phyloP scores from a whole-genome alignment of 768 basidiomycete genomes.

The Serendipita vermifera region DNA sequence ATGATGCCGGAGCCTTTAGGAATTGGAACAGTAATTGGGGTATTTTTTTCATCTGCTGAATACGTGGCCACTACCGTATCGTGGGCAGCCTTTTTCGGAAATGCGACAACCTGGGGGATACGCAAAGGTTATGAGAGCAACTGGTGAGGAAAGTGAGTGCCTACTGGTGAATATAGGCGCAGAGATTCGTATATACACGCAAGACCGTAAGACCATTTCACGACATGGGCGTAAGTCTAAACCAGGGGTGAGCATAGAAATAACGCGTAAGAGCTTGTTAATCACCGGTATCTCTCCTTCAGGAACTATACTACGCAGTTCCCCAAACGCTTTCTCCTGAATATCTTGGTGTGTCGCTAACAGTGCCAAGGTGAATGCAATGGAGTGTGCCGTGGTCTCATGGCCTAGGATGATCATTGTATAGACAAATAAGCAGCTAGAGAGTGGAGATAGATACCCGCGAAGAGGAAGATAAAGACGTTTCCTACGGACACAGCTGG shows the following conservation, averaged over 20 bases:
- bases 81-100: neutral
- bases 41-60: neutral
- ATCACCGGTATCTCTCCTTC: neutral
- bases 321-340: conserved; percentile 15
- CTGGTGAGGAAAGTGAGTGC: neutral
- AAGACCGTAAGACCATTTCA: neutral
- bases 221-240: neutral
- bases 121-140: neutral
- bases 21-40: conserved; percentile 1
- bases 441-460: neutral
- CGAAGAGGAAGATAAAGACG: conserved; percentile 7
- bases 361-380: conserved; percentile 18
- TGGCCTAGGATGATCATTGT: neutral
- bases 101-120: neutral
- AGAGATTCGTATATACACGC: neutral
- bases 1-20: conserved; percentile 8
- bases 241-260: neutral
- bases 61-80: neutral
- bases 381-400: conserved; percentile 20
- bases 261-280: neutral
- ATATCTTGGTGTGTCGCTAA: conserved; percentile 20
- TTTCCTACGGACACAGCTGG: neutral
- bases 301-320: neutral
- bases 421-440: neutral
- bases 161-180: neutral